phyloP scores from a whole-genome alignment of 495 filamentous ascomycete species.

The Penicillium angulare region DNA sequence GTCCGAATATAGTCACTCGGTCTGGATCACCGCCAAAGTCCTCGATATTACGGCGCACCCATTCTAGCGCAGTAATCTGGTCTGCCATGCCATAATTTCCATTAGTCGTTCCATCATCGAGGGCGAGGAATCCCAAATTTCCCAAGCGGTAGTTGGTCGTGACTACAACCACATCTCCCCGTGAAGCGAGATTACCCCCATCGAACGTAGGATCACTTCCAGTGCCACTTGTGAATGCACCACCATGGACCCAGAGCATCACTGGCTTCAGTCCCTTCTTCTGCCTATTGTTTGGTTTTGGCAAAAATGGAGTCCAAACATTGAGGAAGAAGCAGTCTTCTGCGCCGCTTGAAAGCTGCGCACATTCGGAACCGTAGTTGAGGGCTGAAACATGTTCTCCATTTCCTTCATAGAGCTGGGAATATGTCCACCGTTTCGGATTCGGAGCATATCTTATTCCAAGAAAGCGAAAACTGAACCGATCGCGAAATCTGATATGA shows the following conservation, averaged over 20 bases:
- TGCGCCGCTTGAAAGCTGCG: constrained; percentile 17
- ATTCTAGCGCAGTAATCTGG: constrained; percentile 36
- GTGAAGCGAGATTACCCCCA: constrained; percentile 40
- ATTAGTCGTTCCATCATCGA: constrained; percentile 21
- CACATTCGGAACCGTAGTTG: constrained; percentile 18
- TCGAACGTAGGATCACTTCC: constrained; percentile 37
- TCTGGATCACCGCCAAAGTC: constrained; percentile 49
- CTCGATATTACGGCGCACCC: constrained; percentile 30
- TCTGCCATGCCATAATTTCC: constrained; percentile 41
- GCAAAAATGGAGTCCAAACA: constrained; percentile 48
- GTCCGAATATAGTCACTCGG: constrained; percentile 56
- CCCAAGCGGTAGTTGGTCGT: constrained; percentile 43
- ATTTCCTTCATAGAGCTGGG: constrained; percentile 14
- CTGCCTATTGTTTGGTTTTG: constrained; percentile 19
- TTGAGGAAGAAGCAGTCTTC: constrained; percentile 43
- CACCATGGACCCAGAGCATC: constrained; percentile 49
- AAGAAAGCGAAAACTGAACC: constrained; percentile 22
- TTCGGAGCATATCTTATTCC: constrained; percentile 23
- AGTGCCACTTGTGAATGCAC: constrained; percentile 42
- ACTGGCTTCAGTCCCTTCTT: constrained; percentile 35
- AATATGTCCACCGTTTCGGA: constrained; percentile 21
- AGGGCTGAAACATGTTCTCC: constrained; percentile 14
- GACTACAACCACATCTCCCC: constrained; percentile 48
- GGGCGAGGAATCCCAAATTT: constrained; percentile 35
- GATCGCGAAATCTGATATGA: constrained; percentile 21